Evolutionary conservation across 805 yeast genomes (phyloP).

Genomic region (Tetrapisispora nanseiensis): DNA sequence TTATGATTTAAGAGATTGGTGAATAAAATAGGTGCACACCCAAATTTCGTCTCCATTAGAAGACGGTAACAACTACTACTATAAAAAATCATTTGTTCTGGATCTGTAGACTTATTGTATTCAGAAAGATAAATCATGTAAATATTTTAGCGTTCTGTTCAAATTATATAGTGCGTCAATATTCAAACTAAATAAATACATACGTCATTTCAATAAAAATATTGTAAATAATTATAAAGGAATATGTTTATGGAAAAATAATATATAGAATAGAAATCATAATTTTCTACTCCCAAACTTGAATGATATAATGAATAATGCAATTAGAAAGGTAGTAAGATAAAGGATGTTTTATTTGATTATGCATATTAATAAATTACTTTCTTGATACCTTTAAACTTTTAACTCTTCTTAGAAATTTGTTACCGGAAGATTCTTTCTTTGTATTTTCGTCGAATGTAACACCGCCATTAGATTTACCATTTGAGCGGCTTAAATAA

Average conservation of each 20-base stretch:
- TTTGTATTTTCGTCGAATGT: constrained; percentile 19
- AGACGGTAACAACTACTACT: too few species aligned
- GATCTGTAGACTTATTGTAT: too few species aligned
- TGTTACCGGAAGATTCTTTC: constrained; percentile 35
- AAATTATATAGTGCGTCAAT: neutral
- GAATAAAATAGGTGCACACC: neutral
- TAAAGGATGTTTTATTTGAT: neutral
- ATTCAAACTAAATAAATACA: too few species aligned
- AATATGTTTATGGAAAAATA: too few species aligned
- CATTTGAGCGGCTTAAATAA: constrained; percentile 12
- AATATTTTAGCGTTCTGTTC: neutral
- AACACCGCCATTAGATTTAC: constrained; percentile 3
- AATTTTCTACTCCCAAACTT: neutral
- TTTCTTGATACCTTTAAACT: constrained; percentile 65
- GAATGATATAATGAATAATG: neutral
- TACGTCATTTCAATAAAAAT: too few species aligned
- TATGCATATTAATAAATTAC: constrained; percentile 1
- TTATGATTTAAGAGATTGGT: neutral
- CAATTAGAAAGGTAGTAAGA: neutral
- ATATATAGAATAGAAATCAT: too few species aligned
- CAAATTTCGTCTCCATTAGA: too few species aligned
- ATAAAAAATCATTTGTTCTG: too few species aligned
- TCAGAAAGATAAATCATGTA: neutral
- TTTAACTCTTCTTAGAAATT: constrained; percentile 75
- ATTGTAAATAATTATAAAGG: too few species aligned